Percentiles rank a stretch among this genome's conserved stretches.
These are phyloP conservation scores for Enterocytospora artemiae DNA, from an alignment of 371 early-diverging fungal genomes.

Conservation along the genomic window DNA sequence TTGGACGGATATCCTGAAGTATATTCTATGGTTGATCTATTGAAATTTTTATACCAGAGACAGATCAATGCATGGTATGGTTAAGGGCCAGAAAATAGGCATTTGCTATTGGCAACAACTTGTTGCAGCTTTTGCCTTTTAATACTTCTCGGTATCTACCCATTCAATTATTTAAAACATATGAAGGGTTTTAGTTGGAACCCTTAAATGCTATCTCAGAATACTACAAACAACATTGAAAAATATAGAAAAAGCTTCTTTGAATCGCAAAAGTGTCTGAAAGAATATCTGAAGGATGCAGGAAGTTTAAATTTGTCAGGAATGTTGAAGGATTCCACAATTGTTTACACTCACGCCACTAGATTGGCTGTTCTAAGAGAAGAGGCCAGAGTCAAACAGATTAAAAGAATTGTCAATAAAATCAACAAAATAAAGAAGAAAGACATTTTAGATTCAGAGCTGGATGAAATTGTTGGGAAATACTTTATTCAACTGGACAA, in stretches of 20 bases:
- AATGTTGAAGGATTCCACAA: background rate
- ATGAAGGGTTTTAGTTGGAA: no score
- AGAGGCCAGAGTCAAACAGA: background rate
- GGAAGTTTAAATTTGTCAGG: background rate
- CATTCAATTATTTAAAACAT: no score
- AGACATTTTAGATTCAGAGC: background rate
- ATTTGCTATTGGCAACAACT: no score
- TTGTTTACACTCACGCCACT: background rate
- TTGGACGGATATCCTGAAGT: no score
- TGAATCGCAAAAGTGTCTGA: background rate
- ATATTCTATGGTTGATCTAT: no score
- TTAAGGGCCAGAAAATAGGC: no score
- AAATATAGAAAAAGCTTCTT: background rate
- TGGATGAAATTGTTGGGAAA: background rate
- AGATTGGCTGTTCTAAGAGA: background rate
- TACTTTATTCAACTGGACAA: background rate
- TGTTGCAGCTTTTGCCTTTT: no score
- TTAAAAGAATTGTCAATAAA: background rate
- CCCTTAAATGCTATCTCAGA: no score
- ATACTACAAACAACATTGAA: background rate
- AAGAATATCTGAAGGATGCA: background rate
- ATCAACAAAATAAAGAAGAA: background rate
- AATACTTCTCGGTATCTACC: no score
- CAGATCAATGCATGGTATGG: no score
- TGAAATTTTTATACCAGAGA: no score